A percentile compares a stretch with the other conserved stretches of the same genome.
These are phyloP conservation scores for Kwoniella pini DNA, from an alignment of 768 basidiomycete genomes.

Conservation along the genomic window DNA sequence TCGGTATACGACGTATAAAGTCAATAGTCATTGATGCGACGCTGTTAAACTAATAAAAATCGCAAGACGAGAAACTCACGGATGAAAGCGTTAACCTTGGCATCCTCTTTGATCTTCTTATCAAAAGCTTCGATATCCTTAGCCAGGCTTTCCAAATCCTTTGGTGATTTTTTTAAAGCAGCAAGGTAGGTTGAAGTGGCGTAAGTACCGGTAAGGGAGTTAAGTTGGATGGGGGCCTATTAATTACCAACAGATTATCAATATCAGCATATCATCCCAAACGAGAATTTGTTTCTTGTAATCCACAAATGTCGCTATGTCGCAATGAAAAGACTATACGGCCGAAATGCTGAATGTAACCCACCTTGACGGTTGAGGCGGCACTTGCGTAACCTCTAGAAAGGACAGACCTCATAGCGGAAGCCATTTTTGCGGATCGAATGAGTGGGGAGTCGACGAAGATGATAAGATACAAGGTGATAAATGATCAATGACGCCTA, in stretches of 20 bases:
- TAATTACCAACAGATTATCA: not conserved
- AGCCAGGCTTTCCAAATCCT: slow-evolving; percentile 80
- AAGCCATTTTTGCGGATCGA: slow-evolving; percentile 38
- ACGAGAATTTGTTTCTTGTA: too few species aligned
- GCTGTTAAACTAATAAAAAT: too few species aligned
- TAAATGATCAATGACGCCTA: not conserved
- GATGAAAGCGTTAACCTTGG: slow-evolving; percentile 72
- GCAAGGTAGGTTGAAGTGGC: slow-evolving; percentile 55
- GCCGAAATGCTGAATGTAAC: slow-evolving; percentile 17
- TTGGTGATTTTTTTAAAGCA: slow-evolving; percentile 72
- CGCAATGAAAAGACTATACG: too few species aligned
- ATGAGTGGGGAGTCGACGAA: slow-evolving; percentile 4
- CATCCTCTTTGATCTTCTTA: slow-evolving; percentile 66
- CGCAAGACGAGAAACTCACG: slow-evolving; percentile 37
- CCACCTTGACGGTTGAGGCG: slow-evolving; percentile 49
- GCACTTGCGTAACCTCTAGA: slow-evolving; percentile 52
- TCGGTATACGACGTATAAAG: too few species aligned
- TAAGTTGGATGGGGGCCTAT: slow-evolving; percentile 54
- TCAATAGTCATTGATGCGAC: too few species aligned
- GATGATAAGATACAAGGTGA: slow-evolving; percentile 4
- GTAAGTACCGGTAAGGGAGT: slow-evolving; percentile 54
- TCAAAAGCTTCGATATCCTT: slow-evolving; percentile 74
- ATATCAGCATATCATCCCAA: not conserved
- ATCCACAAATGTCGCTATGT: too few species aligned
- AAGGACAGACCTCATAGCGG: slow-evolving; percentile 45